A percentile compares a stretch with the other conserved stretches of the same genome.
Evolutionary conservation across 192 early-diverging fungal genomes (phyloP).

Genomic region (Phlyctochytrium bullatum): DNA sequence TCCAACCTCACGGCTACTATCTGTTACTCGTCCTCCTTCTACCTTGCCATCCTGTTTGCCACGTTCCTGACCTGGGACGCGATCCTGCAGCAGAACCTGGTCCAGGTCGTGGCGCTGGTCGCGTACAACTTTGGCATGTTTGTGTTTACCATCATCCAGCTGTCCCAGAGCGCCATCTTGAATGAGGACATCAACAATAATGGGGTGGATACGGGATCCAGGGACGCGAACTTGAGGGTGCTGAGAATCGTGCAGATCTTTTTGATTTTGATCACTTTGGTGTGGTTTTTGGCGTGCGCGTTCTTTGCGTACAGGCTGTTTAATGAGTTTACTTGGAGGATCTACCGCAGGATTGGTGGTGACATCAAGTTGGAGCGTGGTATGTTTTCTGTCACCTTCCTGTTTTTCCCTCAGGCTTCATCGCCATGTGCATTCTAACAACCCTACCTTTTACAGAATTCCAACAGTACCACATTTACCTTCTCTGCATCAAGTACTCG

Average conservation of each 20-base stretch:
- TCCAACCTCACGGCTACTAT: not conserved
- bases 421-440: no score
- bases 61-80: conserved; percentile 1
- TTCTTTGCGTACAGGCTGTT: not conserved
- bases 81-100: not conserved
- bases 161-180: not conserved
- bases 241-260: not conserved
- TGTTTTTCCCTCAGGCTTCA: no score
- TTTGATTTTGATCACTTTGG: not conserved
- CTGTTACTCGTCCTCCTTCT: not conserved
- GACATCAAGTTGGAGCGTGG: not conserved
- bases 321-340: not conserved
- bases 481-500: conserved; percentile 5
- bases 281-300: not conserved
- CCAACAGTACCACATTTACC: conserved; percentile 1
- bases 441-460: not conserved
- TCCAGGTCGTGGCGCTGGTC: not conserved
- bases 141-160: conserved; percentile 1
- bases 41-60: not conserved
- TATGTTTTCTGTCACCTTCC: not conserved
- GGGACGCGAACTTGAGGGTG: not conserved
- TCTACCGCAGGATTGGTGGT: conserved; percentile 2
- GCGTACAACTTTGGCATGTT: conserved; percentile 2
- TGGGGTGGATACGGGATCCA: not conserved
- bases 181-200: not conserved